Evolutionary conservation across 257 asterid genomes (phyloP).

Genomic region (Solanum okadae): DNA sequence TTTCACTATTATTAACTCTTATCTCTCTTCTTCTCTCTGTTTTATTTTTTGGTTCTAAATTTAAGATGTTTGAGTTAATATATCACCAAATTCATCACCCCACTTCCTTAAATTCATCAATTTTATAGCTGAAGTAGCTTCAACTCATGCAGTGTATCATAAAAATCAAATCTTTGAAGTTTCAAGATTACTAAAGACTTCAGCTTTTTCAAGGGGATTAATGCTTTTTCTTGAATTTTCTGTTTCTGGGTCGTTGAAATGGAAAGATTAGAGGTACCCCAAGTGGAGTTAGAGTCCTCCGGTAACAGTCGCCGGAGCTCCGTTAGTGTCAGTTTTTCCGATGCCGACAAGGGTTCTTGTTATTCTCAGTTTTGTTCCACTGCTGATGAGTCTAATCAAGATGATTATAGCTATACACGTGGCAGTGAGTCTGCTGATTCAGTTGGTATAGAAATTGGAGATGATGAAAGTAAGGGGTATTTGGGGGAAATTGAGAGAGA

Average conservation of each 20-base stretch:
- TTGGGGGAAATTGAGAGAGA: conserved; percentile 36
- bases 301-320: neutral
- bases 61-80: neutral
- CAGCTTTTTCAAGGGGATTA: neutral
- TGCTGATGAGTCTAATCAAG: conserved; percentile 51
- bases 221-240: neutral
- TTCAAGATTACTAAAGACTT: neutral
- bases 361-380: conserved; percentile 68
- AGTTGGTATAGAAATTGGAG: conserved; percentile 30
- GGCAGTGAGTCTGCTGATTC: conserved; percentile 26
- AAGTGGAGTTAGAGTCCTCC: neutral
- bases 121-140: neutral
- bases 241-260: neutral
- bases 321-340: conserved; percentile 61
- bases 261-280: neutral
- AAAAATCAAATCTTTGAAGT: neutral
- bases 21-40: neutral
- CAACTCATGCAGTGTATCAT: neutral
- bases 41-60: neutral
- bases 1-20: neutral
- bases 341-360: conserved; percentile 58
- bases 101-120: neutral
- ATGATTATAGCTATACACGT: neutral
- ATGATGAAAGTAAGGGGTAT: conserved; percentile 20
- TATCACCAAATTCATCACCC: neutral